Percentiles rank a stretch among this genome's conserved stretches.
Evolutionary conservation across 768 basidiomycete species (phyloP).

Genomic region (Leccinum subgranulosum): DNA sequence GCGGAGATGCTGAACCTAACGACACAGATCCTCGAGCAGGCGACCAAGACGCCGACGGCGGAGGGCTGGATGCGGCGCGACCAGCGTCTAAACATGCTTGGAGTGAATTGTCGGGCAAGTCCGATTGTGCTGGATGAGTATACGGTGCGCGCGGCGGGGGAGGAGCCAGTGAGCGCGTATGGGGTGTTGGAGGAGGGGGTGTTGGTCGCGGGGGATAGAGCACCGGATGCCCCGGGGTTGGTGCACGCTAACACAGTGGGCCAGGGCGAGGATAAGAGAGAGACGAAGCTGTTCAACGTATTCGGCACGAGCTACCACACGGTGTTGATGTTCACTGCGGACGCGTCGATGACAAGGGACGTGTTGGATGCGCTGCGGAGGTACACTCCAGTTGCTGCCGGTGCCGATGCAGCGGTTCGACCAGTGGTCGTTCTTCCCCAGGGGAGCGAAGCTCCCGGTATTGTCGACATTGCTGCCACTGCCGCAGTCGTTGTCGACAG

Average conservation of each 20-base stretch:
- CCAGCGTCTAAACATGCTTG: constrained; percentile 23
- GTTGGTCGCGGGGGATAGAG: constrained; percentile 42
- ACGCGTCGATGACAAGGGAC: not conserved
- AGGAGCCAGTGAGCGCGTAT: constrained; percentile 12
- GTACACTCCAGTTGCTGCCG: not conserved
- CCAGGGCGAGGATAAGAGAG: not conserved
- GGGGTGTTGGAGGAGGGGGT: constrained; percentile 20
- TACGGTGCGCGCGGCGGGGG: not conserved
- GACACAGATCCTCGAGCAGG: constrained; percentile 7
- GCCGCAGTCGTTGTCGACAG: not conserved
- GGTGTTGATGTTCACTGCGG: not conserved
- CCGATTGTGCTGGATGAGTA: constrained; percentile 37
- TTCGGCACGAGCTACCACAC: constrained; percentile 11
- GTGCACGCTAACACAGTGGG: constrained; percentile 3
- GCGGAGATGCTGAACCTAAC: constrained; percentile 39
- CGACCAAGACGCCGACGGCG: not conserved
- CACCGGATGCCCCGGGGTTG: constrained; percentile 40
- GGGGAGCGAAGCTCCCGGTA: not conserved
- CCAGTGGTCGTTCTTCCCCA: not conserved
- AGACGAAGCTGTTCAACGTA: constrained; percentile 21
- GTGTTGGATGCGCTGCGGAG: not conserved
- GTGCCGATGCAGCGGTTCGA: not conserved
- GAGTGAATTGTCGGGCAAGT: constrained; percentile 37
- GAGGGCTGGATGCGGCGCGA: not conserved
- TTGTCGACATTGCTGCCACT: no score